Evolutionary conservation across 495 filamentous ascomycete species (phyloP), one percentile per base, ranked within the genome.

Genomic region (Diplogelasinospora grovesii): DNA sequence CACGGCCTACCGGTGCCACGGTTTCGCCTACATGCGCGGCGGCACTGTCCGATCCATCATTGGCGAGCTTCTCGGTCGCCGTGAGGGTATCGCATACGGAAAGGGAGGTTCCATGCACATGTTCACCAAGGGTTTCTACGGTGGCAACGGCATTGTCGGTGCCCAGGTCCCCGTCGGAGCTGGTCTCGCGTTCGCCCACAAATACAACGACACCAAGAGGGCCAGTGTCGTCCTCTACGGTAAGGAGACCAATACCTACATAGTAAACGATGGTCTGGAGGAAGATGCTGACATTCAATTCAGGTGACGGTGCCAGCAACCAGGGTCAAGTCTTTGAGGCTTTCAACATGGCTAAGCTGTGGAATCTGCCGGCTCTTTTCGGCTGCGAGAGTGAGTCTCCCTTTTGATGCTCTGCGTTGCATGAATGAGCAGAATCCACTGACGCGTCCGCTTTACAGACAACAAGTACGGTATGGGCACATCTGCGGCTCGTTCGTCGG

Each of bases 401-500:
- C 28, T 7, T 10, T 3, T 22, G 1, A 23, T 5, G 20, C 14
- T 25, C 15, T 29, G 16, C 16, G 19, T 26, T 23, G 7, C 15
- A 26, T 26, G 1, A 15, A 2, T 32, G 18, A 49, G 22, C 22
- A 22, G 38, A 21, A 5, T 20, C 14, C 14, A 9, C 13, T 21
- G n/a, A n/a, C n/a, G n/a, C n/a, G n/a, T n/a, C n/a, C n/a, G n/a
- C n/a, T 1, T 44, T 56, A 31, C 43, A 97, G 90, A 98, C 78
- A 98, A 98, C 82, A 97, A 98, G 72, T 98, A 98, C 69, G 92
- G 92, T 64, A 98, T 98, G 92, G 92, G 93, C 67, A 98, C 92
- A 36, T 86, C 92, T 40, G 92, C 92, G 46, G 83, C 85, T 60
- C 88, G 92, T 54, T 84, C 92, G 49, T 85, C 90, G 48, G 92